Conservation (phyloP, 2,329 filamentous ascomycete species). For the Pseudocercospora fuligena region DNA sequence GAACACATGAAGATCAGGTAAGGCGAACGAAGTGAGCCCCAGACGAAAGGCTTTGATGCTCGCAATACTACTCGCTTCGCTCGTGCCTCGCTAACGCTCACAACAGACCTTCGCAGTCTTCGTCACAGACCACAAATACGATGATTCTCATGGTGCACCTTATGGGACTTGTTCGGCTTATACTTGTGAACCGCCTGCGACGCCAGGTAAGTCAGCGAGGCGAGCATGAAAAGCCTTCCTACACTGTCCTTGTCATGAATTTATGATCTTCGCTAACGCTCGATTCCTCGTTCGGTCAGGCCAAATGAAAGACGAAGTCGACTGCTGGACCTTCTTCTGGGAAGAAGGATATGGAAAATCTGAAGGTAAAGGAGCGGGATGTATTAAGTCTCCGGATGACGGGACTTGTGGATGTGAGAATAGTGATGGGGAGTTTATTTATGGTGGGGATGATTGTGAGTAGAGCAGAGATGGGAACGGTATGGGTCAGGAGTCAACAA, state of each 20-base stretch:
- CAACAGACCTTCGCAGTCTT: constrained; percentile 48
- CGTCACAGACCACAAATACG: constrained; percentile 53
- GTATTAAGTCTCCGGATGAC: constrained; percentile 47
- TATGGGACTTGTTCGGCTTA: constrained; percentile 56
- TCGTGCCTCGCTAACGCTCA: not conserved
- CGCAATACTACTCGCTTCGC: not conserved
- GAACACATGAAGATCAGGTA: constrained; percentile 36
- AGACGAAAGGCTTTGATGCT: no score
- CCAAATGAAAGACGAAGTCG: constrained; percentile 39
- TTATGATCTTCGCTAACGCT: no score
- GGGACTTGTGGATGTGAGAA: constrained; percentile 50
- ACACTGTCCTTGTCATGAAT: no score
- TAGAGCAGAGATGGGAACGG: no score
- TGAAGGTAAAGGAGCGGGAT: constrained; percentile 42
- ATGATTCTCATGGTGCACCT: constrained; percentile 44
- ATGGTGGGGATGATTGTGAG: constrained; percentile 30
- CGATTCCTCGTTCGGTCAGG: not conserved
- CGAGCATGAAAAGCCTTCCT: no score
- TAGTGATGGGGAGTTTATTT: constrained; percentile 47
- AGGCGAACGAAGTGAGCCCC: no score
- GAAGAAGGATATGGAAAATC: constrained; percentile 37
- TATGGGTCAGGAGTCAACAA: no score
- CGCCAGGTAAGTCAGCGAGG: constrained; percentile 22
- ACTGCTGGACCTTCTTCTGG: constrained; percentile 51
- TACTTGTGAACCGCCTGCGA: constrained; percentile 45